Conservation (phyloP, 257 asterid species). For the Salvia splendens region DNA sequence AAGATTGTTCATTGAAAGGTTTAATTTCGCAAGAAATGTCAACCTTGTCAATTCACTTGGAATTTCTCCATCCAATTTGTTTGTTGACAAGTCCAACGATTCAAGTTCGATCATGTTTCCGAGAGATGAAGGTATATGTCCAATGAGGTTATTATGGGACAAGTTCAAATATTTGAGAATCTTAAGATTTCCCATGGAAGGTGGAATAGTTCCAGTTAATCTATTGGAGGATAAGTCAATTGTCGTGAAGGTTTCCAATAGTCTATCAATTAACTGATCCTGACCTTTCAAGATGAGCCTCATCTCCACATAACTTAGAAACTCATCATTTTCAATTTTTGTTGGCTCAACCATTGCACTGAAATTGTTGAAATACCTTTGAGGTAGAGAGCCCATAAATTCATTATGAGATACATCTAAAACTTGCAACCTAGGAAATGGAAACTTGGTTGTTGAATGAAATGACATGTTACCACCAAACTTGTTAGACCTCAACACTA, state of each 20-base stretch:
- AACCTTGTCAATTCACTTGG: slow-evolving; percentile 14
- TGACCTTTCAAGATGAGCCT: neutral
- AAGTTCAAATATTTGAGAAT: slow-evolving; percentile 14
- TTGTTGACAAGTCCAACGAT: slow-evolving; percentile 29
- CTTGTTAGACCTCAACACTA: too few relatives aligned
- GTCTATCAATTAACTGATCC: neutral
- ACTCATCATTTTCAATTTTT: too few relatives aligned
- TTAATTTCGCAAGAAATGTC: slow-evolving; percentile 18
- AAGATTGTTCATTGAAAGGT: slow-evolving; percentile 28
- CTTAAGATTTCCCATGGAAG: slow-evolving; percentile 15
- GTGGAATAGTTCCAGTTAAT: slow-evolving; percentile 25
- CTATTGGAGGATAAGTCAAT: slow-evolving; percentile 30
- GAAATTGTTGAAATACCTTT: too few relatives aligned
- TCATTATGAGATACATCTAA: too few relatives aligned
- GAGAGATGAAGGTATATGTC: slow-evolving; percentile 19
- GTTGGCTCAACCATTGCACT: too few relatives aligned
- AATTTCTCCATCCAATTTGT: slow-evolving; percentile 26
- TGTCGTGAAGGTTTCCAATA: slow-evolving; percentile 1
- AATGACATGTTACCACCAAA: too few relatives aligned
- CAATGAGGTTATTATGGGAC: slow-evolving; percentile 18
- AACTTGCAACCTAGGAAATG: too few relatives aligned
- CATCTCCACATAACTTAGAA: too few relatives aligned
- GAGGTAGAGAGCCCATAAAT: too few relatives aligned
- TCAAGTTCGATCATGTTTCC: slow-evolving; percentile 24
- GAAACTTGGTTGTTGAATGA: too few relatives aligned